Base-by-base conservation (phyloP, 2,329 filamentous ascomycete species). In the Drechslerella dactyloides region DNA sequence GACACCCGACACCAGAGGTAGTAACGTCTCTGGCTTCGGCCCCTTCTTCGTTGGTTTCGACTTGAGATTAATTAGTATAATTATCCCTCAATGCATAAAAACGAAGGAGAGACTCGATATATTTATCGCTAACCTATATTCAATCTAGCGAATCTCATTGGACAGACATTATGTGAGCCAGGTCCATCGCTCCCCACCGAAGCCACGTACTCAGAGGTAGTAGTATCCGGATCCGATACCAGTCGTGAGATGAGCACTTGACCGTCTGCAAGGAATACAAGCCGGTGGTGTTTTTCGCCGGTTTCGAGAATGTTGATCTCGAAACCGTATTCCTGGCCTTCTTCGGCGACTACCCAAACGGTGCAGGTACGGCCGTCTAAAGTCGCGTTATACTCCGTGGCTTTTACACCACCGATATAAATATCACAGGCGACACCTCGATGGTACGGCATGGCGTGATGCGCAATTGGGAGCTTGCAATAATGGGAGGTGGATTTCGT, bases 391-490 rank as follows among this genome's bases (percentile, higher is more conserved):
- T 58, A 56, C 23, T 65, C 61, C 15, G n/a, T 21, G 2, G 54
- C 61, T 11, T 53, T 53, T 4, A n/a, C 10, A 1, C 61, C 61
- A 17, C 30, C 54, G 17, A 65, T 53, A 17, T 15, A 48, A 8
- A 65, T 13, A 11, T 58, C 33, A 23, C 61, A 65, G 15, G 44
- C 58, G n/a, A 58, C 33, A 7, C 54, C 46, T 2, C 58, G 52
- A 33, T 65, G 30, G 0, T 44, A 44, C 5, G 61, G 61, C 53
- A 65, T 65, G 19, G 3, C 27, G n/a, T n/a, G n/a, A n/a, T n/a
- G n/a, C n/a, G n/a, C n/a, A n/a, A n/a, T n/a, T n/a, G n/a, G n/a
- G n/a, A n/a, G n/a, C n/a, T n/a, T n/a, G n/a, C n/a, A n/a, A n/a
- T n/a, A n/a, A n/a, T n/a, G n/a, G n/a, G n/a, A n/a, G n/a, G n/a